Evolutionary conservation across 176 grass and related monocot species (phyloP).

Genomic region (Stipa capillata): DNA sequence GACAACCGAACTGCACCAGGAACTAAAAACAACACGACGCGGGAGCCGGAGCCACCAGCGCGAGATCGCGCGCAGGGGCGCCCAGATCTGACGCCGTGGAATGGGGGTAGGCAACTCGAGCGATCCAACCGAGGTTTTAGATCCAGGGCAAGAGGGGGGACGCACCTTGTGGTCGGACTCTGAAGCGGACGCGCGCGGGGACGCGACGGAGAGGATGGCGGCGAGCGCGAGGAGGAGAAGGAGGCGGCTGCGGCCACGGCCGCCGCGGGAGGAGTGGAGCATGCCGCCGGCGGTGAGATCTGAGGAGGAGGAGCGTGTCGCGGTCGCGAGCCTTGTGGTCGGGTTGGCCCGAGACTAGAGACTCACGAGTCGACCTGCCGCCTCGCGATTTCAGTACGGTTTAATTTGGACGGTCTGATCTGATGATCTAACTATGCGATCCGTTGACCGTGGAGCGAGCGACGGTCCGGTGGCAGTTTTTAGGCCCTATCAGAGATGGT

Average conservation of each 20-base stretch:
- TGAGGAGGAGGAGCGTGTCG: not conserved
- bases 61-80: constrained; percentile 11
- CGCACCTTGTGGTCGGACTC: constrained; percentile 63
- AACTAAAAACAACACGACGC: not conserved
- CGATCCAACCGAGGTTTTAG: not conserved
- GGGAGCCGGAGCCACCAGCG: not conserved
- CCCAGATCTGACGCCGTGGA: constrained; percentile 10
- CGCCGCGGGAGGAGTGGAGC: constrained; percentile 9
- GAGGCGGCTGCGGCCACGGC: not conserved
- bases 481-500: too few relatives aligned
- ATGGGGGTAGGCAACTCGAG: not conserved
- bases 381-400: not conserved
- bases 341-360: constrained; percentile 21
- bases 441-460: constrained; percentile 15
- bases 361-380: not conserved
- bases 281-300: constrained; percentile 50
- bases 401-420: constrained; percentile 25
- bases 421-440: not conserved
- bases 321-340: constrained; percentile 5
- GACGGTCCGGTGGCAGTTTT: too few relatives aligned
- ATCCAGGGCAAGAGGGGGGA: not conserved
- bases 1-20: not conserved
- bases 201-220: not conserved
- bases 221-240: constrained; percentile 2
- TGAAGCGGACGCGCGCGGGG: constrained; percentile 35